A percentile compares a stretch with the other conserved stretches of the same genome.
Evolutionary conservation across 2,329 filamentous ascomycete species (phyloP).

Genomic region (Fusarium begoniae): DNA sequence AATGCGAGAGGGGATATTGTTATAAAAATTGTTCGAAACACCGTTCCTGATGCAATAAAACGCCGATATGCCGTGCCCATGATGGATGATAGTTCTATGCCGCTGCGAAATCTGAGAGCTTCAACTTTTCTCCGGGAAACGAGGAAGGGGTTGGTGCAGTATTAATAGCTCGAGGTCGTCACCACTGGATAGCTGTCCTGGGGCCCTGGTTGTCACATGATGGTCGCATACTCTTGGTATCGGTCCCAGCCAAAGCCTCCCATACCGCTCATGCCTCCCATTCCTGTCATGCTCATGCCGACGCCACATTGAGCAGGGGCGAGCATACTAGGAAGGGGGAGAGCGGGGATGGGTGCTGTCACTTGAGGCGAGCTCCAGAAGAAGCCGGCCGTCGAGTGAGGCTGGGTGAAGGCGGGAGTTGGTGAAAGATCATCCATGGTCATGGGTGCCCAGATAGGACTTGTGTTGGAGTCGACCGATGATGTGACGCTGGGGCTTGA

Average conservation of each 20-base stretch:
- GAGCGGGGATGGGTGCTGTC: slow-evolving; percentile 75
- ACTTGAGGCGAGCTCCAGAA: slow-evolving; percentile 85
- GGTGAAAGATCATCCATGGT: slow-evolving; percentile 81
- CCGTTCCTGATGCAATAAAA: slow-evolving; percentile 56
- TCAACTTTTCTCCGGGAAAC: slow-evolving; percentile 48
- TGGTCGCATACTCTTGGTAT: slow-evolving; percentile 85
- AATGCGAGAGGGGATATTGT: slow-evolving; percentile 51
- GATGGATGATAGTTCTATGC: slow-evolving; percentile 50
- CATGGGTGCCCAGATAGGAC: slow-evolving; percentile 83
- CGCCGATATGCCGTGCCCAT: slow-evolving; percentile 51
- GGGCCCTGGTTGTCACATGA: slow-evolving; percentile 78
- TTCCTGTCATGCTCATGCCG: slow-evolving; percentile 75
- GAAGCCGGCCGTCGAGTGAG: slow-evolving; percentile 75
- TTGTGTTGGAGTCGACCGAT: slow-evolving; percentile 73
- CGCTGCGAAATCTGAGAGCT: slow-evolving; percentile 48
- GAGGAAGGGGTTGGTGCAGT: slow-evolving; percentile 44
- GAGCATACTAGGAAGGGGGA: slow-evolving; percentile 88
- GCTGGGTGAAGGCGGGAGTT: slow-evolving; percentile 77
- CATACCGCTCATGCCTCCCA: slow-evolving; percentile 68
- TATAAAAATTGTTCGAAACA: slow-evolving; percentile 49
- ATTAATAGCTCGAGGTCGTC: slow-evolving; percentile 58
- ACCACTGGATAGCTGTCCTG: slow-evolving; percentile 58
- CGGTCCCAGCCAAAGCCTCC: slow-evolving; percentile 85
- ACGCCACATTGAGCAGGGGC: slow-evolving; percentile 82
- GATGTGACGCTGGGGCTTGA: slow-evolving; percentile 86